phyloP scores from a whole-genome alignment of 495 filamentous ascomycete species.

The Lasiosphaeriaceae sp. region DNA sequence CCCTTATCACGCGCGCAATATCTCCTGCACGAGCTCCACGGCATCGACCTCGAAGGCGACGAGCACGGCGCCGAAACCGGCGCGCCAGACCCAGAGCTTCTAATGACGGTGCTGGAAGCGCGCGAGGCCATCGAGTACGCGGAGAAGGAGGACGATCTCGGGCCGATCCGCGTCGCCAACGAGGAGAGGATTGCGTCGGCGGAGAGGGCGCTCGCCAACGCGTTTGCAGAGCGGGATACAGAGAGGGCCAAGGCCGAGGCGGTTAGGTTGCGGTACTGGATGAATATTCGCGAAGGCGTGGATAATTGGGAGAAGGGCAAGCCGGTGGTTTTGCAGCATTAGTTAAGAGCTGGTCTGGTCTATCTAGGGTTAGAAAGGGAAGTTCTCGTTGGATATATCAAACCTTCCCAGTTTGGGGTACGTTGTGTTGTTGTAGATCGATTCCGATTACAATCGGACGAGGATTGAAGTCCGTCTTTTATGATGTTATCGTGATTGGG shows the following conservation, averaged over 20 bases:
- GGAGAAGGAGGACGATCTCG: slow-evolving; percentile 58
- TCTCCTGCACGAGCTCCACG: slow-evolving; percentile 61
- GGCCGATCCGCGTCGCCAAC: slow-evolving; percentile 59
- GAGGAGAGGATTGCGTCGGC: slow-evolving; percentile 58
- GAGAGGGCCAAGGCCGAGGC: slow-evolving; percentile 64
- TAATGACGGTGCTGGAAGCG: slow-evolving; percentile 86
- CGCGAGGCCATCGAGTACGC: slow-evolving; percentile 81
- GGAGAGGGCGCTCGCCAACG: slow-evolving; percentile 53
- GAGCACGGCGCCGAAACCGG: slow-evolving; percentile 63
- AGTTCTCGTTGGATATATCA: too few species aligned
- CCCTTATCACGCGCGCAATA: slow-evolving; percentile 84
- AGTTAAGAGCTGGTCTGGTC: too few species aligned
- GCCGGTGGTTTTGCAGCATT: slow-evolving; percentile 63
- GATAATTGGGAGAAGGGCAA: slow-evolving; percentile 78
- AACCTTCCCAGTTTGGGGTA: too few species aligned
- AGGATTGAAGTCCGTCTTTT: too few species aligned
- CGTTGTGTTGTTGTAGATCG: too few species aligned
- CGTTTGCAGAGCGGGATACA: slow-evolving; percentile 65
- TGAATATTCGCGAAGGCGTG: slow-evolving; percentile 77
- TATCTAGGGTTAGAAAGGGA: too few species aligned
- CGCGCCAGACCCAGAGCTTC: slow-evolving; percentile 62
- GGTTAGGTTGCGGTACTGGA: slow-evolving; percentile 84
- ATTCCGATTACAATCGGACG: too few species aligned
- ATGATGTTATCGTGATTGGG: too few species aligned
- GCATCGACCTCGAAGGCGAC: slow-evolving; percentile 73